phyloP scores from a whole-genome alignment of 306 rosid genomes.

The Alnus rubra region DNA sequence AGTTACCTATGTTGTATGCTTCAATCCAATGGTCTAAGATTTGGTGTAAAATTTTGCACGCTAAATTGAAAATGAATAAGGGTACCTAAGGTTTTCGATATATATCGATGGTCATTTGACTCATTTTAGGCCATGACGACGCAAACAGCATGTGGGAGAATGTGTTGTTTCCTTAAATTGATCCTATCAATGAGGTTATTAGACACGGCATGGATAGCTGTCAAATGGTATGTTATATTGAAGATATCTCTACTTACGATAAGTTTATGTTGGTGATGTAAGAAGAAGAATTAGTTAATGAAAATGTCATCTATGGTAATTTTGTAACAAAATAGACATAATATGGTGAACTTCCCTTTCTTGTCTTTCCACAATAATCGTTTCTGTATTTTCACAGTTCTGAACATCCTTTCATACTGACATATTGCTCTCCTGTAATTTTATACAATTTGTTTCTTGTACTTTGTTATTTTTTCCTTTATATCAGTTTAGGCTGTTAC shows the following conservation, averaged over 20 bases:
- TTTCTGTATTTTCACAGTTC: not conserved
- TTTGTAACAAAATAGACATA: not conserved
- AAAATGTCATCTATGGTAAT: not conserved
- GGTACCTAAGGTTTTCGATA: not conserved
- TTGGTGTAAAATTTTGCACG: not conserved
- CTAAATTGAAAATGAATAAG: not conserved
- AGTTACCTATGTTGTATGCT: not conserved
- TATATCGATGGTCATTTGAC: not conserved
- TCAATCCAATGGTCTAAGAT: not conserved
- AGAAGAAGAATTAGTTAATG: not conserved
- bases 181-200: too few relatives aligned
- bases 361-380: too few relatives aligned
- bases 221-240: too few relatives aligned
- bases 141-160: not conserved
- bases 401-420: not conserved
- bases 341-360: not conserved
- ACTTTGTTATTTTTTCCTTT: not conserved
- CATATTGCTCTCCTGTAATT: not conserved
- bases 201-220: too few relatives aligned
- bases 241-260: too few relatives aligned
- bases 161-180: too few relatives aligned
- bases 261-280: not conserved
- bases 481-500: not conserved
- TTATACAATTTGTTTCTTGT: not conserved
- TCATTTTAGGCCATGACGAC: not conserved